Conservation (phyloP, 1,284 basidiomycete species). For the Xanthoconium separans region DNA sequence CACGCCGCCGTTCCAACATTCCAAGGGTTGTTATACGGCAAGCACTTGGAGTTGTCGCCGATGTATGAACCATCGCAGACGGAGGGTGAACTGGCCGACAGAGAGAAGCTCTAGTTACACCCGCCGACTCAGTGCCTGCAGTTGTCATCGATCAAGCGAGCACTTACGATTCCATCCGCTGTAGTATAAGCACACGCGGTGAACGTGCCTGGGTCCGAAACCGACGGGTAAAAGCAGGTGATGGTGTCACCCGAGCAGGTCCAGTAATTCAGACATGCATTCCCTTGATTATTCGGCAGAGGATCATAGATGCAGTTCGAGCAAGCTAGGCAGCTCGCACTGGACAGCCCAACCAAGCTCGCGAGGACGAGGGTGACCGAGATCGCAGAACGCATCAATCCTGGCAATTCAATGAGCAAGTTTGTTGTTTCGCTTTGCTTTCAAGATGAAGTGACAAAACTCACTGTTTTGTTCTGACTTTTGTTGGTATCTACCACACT, state of each 20-base stretch:
- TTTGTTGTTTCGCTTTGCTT: no score
- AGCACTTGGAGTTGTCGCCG: slow-evolving; percentile 14
- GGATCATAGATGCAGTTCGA: slow-evolving; percentile 10
- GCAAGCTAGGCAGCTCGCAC: slow-evolving; percentile 3
- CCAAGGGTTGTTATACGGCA: slow-evolving; percentile 17
- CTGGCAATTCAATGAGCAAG: not conserved
- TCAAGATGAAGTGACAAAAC: no score
- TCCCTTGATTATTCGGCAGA: slow-evolving; percentile 7
- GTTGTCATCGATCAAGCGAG: not conserved
- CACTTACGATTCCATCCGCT: not conserved
- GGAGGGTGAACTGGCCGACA: not conserved
- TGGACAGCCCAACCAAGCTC: not conserved
- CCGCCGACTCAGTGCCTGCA: not conserved
- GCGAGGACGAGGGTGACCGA: no score
- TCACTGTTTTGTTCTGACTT: no score
- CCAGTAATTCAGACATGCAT: slow-evolving; percentile 13
- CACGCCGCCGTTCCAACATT: slow-evolving; percentile 5
- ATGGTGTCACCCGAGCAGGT: slow-evolving; percentile 13
- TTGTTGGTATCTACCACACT: no score
- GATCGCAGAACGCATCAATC: slow-evolving; percentile 1
- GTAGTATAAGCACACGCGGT: slow-evolving; percentile 9
- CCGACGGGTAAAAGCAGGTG: slow-evolving; percentile 16
- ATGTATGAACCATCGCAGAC: slow-evolving; percentile 9
- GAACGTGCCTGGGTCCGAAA: slow-evolving; percentile 16
- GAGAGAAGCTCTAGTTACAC: not conserved